A percentile compares a stretch with the other conserved stretches of the same genome.
Conservation (phyloP, 2,329 filamentous ascomycete species). For the Ilyonectria sp. region DNA sequence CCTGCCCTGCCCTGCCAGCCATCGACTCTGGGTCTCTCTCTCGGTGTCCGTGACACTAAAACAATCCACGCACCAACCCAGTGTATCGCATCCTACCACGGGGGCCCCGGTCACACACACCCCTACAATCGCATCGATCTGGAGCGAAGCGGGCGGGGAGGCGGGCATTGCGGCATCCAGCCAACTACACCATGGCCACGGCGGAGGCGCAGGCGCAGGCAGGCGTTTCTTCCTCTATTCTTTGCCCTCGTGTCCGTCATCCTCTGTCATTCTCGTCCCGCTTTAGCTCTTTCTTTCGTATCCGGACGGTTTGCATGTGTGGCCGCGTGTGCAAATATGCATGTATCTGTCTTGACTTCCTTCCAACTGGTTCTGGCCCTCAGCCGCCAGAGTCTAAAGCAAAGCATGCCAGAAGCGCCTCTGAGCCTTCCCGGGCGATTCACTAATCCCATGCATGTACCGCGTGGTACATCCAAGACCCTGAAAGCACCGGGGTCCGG, state of each 20-base stretch:
- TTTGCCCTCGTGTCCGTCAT: neutral
- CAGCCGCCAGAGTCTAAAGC: neutral
- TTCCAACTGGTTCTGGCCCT: neutral
- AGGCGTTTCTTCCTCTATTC: neutral
- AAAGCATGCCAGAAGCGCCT: neutral
- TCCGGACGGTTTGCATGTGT: neutral
- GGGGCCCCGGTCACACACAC: neutral
- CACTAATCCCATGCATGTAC: constrained; percentile 4
- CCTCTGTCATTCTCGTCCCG: too few species aligned
- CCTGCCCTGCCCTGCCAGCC: too few species aligned
- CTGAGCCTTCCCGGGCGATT: neutral
- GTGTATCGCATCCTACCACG: neutral
- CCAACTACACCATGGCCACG: neutral
- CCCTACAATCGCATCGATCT: constrained; percentile 5
- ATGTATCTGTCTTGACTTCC: neutral
- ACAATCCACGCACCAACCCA: neutral
- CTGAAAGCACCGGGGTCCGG: constrained; percentile 15
- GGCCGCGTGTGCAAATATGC: neutral
- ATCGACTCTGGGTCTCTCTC: too few species aligned
- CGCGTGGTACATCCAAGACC: constrained; percentile 20
- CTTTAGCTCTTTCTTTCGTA: neutral
- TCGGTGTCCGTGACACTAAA: neutral
- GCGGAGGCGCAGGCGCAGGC: neutral
- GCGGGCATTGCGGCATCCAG: neutral
- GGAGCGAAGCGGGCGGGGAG: neutral